Evolutionary conservation across 2,329 filamentous ascomycete species (phyloP), one percentile per base, ranked within the genome.

Genomic region (Dothideomycetes sp.): DNA sequence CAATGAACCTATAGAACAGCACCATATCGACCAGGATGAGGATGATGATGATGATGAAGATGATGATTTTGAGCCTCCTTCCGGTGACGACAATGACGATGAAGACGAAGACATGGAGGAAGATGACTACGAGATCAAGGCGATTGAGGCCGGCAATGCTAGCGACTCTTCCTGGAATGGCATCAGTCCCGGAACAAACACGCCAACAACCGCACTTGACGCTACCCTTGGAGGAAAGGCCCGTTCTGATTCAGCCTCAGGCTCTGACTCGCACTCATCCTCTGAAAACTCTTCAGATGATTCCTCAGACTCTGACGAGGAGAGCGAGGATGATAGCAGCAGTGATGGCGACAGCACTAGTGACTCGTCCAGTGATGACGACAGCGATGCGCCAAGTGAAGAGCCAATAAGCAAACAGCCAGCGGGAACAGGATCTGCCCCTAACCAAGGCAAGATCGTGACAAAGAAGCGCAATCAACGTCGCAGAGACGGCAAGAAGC

Each of bases 391-490:
- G 15, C 31, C 32, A 24, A 24, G 22, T 27, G 22, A 27, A 27
- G 22, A 27, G 12, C 7, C 7, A 27, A 27, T 27, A 27, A 18
- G 14, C 18, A 17, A 19, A 34, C 9, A 32, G n/a, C n/a, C 37
- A 24, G 16, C 35, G 17, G 46, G 30, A 12, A 38, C 31, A 42
- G 40, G 50, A n/a, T 55, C 18, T 14, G n/a, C 67, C 36, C 70
- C 73, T 32, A 65, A 66, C 4, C 38, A 65, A 43, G 77, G 78
- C 12, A 64, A 62, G 22, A 47, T 52, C 16, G 49, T 54, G 14
- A 82, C 78, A 0, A 67, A 68, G 37, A 59, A 59, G 17, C 70
- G 75, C 44, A 82, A 82, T 47, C 51, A 59, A 19, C 66, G 78
- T 30, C 66, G 66, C 31, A 69, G 68, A 41, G 57, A 69, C 38